Conservation (phyloP, 495 filamentous ascomycete species). For the Lophiotrema nucula region DNA sequence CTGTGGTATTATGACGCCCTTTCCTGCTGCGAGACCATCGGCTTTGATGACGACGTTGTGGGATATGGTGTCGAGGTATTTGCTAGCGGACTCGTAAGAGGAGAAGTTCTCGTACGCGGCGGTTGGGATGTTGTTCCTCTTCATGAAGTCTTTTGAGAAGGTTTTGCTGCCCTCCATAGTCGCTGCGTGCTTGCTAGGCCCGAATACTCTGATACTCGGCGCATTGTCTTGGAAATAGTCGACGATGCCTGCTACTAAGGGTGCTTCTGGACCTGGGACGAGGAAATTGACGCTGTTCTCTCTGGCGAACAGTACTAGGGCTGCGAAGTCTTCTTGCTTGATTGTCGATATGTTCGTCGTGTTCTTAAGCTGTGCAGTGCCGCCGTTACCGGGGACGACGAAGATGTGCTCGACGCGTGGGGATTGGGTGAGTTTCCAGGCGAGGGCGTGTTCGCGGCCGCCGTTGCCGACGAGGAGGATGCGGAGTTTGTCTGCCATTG, state of each 20-base stretch:
- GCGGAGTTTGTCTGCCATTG: conserved; percentile 21
- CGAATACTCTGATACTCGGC: conserved; percentile 75
- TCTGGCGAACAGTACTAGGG: conserved; percentile 71
- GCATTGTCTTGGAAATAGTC: conserved; percentile 63
- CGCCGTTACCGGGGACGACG: conserved; percentile 81
- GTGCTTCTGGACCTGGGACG: conserved; percentile 88
- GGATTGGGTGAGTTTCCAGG: conserved; percentile 90
- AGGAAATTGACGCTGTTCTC: conserved; percentile 76
- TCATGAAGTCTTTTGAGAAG: conserved; percentile 98
- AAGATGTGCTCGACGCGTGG: conserved; percentile 63
- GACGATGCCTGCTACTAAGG: conserved; percentile 87
- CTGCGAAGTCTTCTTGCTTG: conserved; percentile 70
- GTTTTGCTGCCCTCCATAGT: conserved; percentile 94
- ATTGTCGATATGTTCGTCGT: conserved; percentile 68
- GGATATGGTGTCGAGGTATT: conserved; percentile 70
- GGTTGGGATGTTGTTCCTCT: conserved; percentile 83
- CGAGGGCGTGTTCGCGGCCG: conserved; percentile 89
- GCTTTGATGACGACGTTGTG: conserved; percentile 90
- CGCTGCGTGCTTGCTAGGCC: conserved; percentile 81
- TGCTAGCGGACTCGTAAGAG: conserved; percentile 70
- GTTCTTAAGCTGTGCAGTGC: conserved; percentile 71
- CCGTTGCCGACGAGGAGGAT: conserved; percentile 90
- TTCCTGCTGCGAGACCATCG: conserved; percentile 80
- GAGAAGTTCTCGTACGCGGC: conserved; percentile 86
- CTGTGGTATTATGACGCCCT: conserved; percentile 84